Percentiles rank a stretch among this genome's conserved stretches.
phyloP scores from a whole-genome alignment of 768 basidiomycete genomes.

The Antrodiella citrinella region DNA sequence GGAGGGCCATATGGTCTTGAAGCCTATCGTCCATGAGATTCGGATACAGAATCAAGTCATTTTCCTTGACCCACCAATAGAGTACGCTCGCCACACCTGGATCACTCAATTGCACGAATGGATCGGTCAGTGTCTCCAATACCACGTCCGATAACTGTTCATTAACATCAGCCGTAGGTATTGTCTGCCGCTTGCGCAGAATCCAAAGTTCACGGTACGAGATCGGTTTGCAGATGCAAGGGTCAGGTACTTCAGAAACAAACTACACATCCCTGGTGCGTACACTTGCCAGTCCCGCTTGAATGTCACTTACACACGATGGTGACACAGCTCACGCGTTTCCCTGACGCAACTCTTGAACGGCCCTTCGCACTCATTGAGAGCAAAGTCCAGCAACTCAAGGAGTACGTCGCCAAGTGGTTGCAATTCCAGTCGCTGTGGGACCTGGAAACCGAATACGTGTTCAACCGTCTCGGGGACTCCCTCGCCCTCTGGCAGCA shows the following conservation, averaged over 20 bases:
- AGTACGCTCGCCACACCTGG: conserved; percentile 87
- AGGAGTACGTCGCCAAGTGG: conserved; percentile 94
- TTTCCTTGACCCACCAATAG: conserved; percentile 96
- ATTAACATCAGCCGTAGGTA: conserved; percentile 36
- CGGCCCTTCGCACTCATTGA: conserved; percentile 84
- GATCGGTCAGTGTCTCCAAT: conserved; percentile 53
- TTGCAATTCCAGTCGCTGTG: conserved; percentile 97
- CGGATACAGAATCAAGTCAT: conserved; percentile 99
- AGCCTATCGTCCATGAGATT: conserved; percentile 90
- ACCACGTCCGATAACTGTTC: background rate
- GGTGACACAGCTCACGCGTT: conserved; percentile 53
- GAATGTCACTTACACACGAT: conserved; percentile 1
- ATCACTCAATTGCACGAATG: conserved; percentile 83
- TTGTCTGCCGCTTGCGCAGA: conserved; percentile 78
- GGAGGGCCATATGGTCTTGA: conserved; percentile 68
- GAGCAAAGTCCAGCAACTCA: conserved; percentile 77
- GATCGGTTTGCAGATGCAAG: conserved; percentile 90
- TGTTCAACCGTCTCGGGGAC: conserved; percentile 93
- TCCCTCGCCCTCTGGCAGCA: conserved; percentile 93
- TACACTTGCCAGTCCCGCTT: conserved; percentile 1
- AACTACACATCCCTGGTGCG: conserved; percentile 80
- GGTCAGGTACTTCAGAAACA: conserved; percentile 50
- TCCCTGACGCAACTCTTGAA: conserved; percentile 66
- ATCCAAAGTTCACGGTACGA: conserved; percentile 97
- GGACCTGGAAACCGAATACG: conserved; percentile 96